phyloP scores from a whole-genome alignment of 2,329 filamentous ascomycete genomes.

The Penicillium thymicola region DNA sequence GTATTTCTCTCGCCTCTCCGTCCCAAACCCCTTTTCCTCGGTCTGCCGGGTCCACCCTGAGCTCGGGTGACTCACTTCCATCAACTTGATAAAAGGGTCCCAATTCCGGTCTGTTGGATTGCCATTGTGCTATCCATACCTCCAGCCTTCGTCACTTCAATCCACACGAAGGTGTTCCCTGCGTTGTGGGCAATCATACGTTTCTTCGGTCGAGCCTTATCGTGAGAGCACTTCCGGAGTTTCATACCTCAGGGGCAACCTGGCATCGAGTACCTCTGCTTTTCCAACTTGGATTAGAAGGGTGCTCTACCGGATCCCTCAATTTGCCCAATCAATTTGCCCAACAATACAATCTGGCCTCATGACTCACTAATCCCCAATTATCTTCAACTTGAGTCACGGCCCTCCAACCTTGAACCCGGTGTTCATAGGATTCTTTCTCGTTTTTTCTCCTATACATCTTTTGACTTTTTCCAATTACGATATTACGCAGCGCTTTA shows the following conservation, averaged over 20 bases:
- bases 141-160: constrained; percentile 5
- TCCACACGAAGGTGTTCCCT: constrained; percentile 1
- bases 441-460: constrained; percentile 26
- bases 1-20: constrained; percentile 1
- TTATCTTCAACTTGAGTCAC: constrained; percentile 30
- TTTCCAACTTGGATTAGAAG: constrained; percentile 22
- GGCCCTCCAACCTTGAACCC: constrained; percentile 31
- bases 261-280: constrained; percentile 23
- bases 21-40: constrained; percentile 2
- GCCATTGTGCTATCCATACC: background rate
- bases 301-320: constrained; percentile 24
- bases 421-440: constrained; percentile 36
- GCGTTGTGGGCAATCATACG: background rate
- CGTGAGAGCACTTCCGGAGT: constrained; percentile 6
- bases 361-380: constrained; percentile 31
- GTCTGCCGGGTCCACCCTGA: constrained; percentile 3
- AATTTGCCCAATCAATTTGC: background rate
- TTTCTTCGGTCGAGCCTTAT: constrained; percentile 1
- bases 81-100: constrained; percentile 4
- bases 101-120: background rate
- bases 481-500: constrained; percentile 42
- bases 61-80: constrained; percentile 11
- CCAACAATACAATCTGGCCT: constrained; percentile 7
- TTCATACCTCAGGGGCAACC: constrained; percentile 17
- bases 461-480: constrained; percentile 27